Conservation (phyloP, 306 rosid genomes). For the Pyrus bretschneideri region DNA sequence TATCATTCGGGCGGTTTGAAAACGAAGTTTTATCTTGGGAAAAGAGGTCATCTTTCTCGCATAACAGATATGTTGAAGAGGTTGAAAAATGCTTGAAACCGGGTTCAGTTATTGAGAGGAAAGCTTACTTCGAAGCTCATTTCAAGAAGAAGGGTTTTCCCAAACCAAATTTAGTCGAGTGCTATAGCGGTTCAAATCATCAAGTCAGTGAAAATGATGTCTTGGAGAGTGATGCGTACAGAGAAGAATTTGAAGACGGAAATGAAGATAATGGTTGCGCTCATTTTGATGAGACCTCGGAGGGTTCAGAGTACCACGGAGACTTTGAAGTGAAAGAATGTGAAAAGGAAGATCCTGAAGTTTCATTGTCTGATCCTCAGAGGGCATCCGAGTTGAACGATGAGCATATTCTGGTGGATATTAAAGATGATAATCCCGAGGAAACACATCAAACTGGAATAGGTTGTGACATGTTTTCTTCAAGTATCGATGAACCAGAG, state of each 20-base stretch:
- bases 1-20: slow-evolving; percentile 82
- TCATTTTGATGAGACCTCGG: slow-evolving; percentile 36
- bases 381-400: slow-evolving; percentile 16
- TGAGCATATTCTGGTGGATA: slow-evolving; percentile 19
- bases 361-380: slow-evolving; percentile 25
- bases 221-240: slow-evolving; percentile 24
- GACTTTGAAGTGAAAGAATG: slow-evolving; percentile 19
- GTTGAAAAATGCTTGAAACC: slow-evolving; percentile 69
- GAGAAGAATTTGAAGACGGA: slow-evolving; percentile 36
- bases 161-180: slow-evolving; percentile 24
- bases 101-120: slow-evolving; percentile 62
- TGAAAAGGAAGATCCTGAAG: slow-evolving; percentile 28
- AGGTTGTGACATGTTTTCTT: slow-evolving; percentile 14
- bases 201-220: slow-evolving; percentile 29
- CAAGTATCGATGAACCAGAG: slow-evolving; percentile 6
- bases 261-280: slow-evolving; percentile 25
- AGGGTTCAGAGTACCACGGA: slow-evolving; percentile 34
- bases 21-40: slow-evolving; percentile 68
- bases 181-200: slow-evolving; percentile 14
- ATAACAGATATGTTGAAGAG: slow-evolving; percentile 71
- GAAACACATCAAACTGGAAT: slow-evolving; percentile 27
- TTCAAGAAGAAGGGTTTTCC: slow-evolving; percentile 63
- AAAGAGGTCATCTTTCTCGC: slow-evolving; percentile 70
- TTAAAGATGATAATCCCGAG: slow-evolving; percentile 17
- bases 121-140: slow-evolving; percentile 76